Evolutionary conservation across 352 stramenopile genomes (phyloP).

Genomic region (Pythium dissimile): DNA sequence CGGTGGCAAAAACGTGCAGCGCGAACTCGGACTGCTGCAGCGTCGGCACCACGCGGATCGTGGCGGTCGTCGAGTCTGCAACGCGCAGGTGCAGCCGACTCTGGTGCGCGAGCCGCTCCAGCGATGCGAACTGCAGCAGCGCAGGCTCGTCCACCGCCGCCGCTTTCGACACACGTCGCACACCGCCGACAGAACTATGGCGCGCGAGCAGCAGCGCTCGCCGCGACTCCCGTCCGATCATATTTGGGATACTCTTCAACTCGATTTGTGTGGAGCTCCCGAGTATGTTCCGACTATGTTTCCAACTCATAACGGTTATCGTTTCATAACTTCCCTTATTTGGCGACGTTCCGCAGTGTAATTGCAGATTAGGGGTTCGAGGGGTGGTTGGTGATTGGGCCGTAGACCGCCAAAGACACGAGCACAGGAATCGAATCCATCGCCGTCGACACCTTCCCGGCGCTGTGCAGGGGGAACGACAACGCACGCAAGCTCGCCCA

Average conservation of each 20-base stretch:
- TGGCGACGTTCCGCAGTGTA: neutral
- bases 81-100: conserved; percentile 43
- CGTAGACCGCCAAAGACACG: no score
- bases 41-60: conserved; percentile 48
- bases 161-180: neutral
- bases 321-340: conserved; percentile 4
- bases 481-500: no score
- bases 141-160: neutral
- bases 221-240: conserved; percentile 4
- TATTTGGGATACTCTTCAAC: neutral
- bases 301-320: conserved; percentile 4
- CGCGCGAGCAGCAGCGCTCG: neutral
- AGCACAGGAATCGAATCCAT: conserved; percentile 19
- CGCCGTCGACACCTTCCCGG: no score
- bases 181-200: neutral
- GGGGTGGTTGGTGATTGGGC: conserved; percentile 25
- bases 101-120: conserved; percentile 39
- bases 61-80: conserved; percentile 25
- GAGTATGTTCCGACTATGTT: no score
- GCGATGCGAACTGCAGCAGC: conserved; percentile 25
- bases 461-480: no score
- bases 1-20: conserved; percentile 23
- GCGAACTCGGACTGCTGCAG: conserved; percentile 47
- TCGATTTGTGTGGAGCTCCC: neutral
- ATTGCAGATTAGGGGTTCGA: conserved; percentile 11